Evolutionary conservation across 2,329 filamentous ascomycete genomes (phyloP).

Genomic region (Aspergillus fijiensis): DNA sequence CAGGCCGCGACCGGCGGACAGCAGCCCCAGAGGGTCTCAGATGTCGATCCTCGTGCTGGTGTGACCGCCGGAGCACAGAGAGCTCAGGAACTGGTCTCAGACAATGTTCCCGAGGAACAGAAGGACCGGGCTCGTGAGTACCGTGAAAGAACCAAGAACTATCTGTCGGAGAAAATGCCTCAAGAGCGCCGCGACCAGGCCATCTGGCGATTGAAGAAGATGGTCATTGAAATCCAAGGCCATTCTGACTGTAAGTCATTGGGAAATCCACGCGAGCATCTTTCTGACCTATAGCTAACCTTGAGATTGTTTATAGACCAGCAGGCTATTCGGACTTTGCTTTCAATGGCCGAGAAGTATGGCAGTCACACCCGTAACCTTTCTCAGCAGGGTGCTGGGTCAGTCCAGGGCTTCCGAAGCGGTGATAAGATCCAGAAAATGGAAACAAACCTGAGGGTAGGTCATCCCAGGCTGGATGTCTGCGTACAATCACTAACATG

Average conservation of each 20-base stretch:
- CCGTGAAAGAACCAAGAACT: conserved; percentile 60
- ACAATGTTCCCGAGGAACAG: conserved; percentile 64
- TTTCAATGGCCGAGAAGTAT: conserved; percentile 82
- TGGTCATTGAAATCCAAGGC: conserved; percentile 93
- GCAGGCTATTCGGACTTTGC: conserved; percentile 82
- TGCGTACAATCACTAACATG: conserved; percentile 44
- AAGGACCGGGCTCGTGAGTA: conserved; percentile 41
- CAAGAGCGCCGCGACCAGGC: conserved; percentile 89
- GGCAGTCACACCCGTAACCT: conserved; percentile 68
- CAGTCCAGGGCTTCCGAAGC: conserved; percentile 69
- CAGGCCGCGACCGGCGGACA: conserved; percentile 52
- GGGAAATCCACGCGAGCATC: neutral
- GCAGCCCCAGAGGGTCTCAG: conserved; percentile 48
- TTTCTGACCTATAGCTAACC: conserved; percentile 8
- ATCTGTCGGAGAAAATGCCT: conserved; percentile 83
- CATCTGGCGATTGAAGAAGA: conserved; percentile 94
- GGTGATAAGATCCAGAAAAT: conserved; percentile 66
- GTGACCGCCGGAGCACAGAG: conserved; percentile 36
- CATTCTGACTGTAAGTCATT: conserved; percentile 73
- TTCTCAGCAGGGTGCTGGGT: conserved; percentile 63
- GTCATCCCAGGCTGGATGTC: conserved; percentile 36
- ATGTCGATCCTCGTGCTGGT: conserved; percentile 51
- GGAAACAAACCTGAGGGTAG: conserved; percentile 74
- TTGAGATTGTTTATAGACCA: conserved; percentile 55
- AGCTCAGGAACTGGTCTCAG: conserved; percentile 56